These are phyloP conservation scores for Exophiala spinifera DNA, from an alignment of 2,329 filamentous ascomycete genomes.

Conservation along the genomic window DNA sequence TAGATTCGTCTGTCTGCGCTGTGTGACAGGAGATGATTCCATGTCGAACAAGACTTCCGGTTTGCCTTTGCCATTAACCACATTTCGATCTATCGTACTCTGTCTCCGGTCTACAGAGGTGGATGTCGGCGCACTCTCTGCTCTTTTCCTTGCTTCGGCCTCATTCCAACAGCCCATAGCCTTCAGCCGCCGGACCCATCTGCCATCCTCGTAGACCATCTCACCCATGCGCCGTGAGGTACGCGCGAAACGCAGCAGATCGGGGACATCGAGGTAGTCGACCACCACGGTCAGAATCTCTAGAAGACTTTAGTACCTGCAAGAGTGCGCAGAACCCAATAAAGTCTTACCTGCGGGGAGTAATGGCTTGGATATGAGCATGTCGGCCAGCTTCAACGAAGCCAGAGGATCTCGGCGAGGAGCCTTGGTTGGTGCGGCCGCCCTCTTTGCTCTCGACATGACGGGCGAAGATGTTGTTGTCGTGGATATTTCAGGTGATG, in stretches of 20 bases:
- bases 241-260: constrained; percentile 80
- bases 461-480: not conserved
- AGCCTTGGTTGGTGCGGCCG: constrained; percentile 32
- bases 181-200: constrained; percentile 85
- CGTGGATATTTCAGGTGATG: not conserved
- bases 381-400: constrained; percentile 74
- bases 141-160: constrained; percentile 66
- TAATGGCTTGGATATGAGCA: constrained; percentile 72
- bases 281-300: constrained; percentile 87
- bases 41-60: constrained; percentile 26
- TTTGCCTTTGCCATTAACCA: constrained; percentile 29
- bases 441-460: constrained; percentile 51
- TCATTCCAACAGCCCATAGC: constrained; percentile 94
- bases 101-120: constrained; percentile 13
- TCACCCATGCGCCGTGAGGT: constrained; percentile 84
- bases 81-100: constrained; percentile 23
- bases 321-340: constrained; percentile 7
- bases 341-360: constrained; percentile 69
- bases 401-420: constrained; percentile 60
- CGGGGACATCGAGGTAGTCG: constrained; percentile 80
- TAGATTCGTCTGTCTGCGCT: constrained; percentile 13
- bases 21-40: constrained; percentile 12
- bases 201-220: constrained; percentile 97
- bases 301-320: constrained; percentile 38
- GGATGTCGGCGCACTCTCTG: constrained; percentile 14